These are phyloP conservation scores for Aegilops sharonensis DNA, from an alignment of 176 grass and related monocot genomes.

Conservation along the genomic window DNA sequence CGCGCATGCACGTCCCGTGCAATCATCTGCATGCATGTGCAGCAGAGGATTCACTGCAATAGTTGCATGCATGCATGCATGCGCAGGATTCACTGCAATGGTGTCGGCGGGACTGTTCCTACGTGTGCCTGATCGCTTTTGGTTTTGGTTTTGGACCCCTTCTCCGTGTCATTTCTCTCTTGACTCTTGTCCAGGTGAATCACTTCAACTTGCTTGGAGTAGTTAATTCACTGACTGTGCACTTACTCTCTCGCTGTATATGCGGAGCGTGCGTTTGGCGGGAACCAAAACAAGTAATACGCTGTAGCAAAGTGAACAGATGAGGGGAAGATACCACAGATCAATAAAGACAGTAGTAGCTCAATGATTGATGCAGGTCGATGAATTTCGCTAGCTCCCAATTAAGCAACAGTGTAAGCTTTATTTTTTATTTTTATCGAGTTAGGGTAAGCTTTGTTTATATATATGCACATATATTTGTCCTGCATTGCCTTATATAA, in stretches of 20 bases:
- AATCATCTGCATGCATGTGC: background rate
- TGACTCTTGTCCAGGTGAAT: background rate
- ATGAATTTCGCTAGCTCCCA: background rate
- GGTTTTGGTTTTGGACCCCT: background rate
- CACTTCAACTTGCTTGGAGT: background rate
- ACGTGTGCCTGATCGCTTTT: background rate
- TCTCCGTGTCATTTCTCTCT: constrained; percentile 12
- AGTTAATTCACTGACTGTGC: background rate
- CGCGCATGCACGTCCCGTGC: background rate
- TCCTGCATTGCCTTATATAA: too few relatives aligned
- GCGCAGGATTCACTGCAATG: background rate
- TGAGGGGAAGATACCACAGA: background rate
- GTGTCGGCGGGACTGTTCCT: background rate
- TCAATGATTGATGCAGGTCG: background rate
- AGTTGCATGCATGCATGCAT: background rate
- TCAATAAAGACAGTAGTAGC: background rate
- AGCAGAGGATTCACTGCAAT: constrained; percentile 11
- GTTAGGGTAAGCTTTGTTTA: too few relatives aligned
- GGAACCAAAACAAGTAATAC: too few relatives aligned
- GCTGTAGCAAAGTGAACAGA: background rate
- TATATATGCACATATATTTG: too few relatives aligned
- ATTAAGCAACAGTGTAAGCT: background rate
- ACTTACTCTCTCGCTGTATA: background rate
- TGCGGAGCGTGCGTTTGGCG: background rate
- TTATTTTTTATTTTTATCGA: too few relatives aligned